Base-by-base conservation (phyloP, 2,329 filamentous ascomycete genomes). In the Chaetomium strumarium region DNA sequence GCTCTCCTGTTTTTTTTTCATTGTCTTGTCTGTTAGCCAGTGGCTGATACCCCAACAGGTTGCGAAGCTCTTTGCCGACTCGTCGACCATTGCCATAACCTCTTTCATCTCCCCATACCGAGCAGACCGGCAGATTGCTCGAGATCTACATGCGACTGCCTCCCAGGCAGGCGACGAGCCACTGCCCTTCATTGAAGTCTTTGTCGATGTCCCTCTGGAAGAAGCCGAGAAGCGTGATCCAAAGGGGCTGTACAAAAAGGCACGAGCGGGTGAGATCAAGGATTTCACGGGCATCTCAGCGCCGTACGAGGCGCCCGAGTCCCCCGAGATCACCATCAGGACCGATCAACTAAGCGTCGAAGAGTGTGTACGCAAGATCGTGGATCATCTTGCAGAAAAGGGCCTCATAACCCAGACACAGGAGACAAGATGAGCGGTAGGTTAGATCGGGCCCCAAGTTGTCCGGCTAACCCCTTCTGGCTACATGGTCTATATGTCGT, bases 201-300 rank as follows among this genome's bases (percentile, higher is more conserved):
- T 84, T 67, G 85, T 99, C 58, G 90, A 99, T 70, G 84, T 97
- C 12, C 88, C 90, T 13, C 79, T 97, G 61, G 88, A 90, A 71
- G 89, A 93, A 41, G 92, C 93, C 36, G 92, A 97, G 81, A 78
- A 92, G 80, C 84, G 93, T 58, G 93, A 99, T 67, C 93, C 93
- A 45, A 99, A 99, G 82, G 93, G 92, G 5, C 75, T 97, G 55
- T 99, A 99, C 75, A 96, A 96, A 80, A 96, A 96, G 81, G 93
- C 93, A 12, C 78, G 92, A 41, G 85, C 88, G 47, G 93, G 93
- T 41, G 84, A 95, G 70, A 97, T 97, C 72, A 93, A 95, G 72
- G 90, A 97, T 62, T 99, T 99, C 69, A 99, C 93, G 1, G 93
- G 93, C 51, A 90, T 97, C 65, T 91, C 86, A 60, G 90, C 92